Evolutionary conservation across 352 stramenopile species (phyloP), one percentile per base, ranked within the genome.

Genomic region (Pythium brachiatum): DNA sequence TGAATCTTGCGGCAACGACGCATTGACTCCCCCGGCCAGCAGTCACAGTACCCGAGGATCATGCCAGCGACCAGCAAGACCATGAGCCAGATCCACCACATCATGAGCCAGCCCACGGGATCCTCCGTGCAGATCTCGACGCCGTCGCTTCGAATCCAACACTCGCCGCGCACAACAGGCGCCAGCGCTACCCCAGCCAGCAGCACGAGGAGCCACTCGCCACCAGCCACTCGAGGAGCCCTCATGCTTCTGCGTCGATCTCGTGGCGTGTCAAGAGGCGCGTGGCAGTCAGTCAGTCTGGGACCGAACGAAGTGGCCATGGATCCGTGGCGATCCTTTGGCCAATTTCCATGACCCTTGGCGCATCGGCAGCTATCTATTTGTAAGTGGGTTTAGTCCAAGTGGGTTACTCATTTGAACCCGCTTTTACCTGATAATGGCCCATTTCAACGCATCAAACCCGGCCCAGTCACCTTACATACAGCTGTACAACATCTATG

Each of bases 31-130:
- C 27, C 53, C 50, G 31, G 61, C 25, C 39, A 74, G 31, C 20
- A 59, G 21, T 83, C 68, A 5, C 64, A 78, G 44, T 72, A 83
- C 11, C 75, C 69, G 7, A 76, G 56, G 44, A 74, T 61, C 55
- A 51, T 56, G 27, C 73, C 61, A 16, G 62, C 60, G 57, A 86
- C 61, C 25, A 89, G 44, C 44, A 89, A 65, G 53, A 86, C 38
- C 32, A 62, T 75, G 61, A 89, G 80, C 75, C 83, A 91, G 65
- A 89, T 78, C 82, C 82, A 91, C 76, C 78, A 88, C 38, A 78
- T 63, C 26, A 72, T 64, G 50, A 80, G 58, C 67, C 79, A 79
- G 11, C 71, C 76, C 7, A 72, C 53, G 12, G 72, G 69, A 18
- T 91, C 82, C 3, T 72, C 54, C 9, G 73, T 67, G 51, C 82